Conservation (phyloP, 2,329 filamentous ascomycete species). For the Talaromyces sp. region DNA sequence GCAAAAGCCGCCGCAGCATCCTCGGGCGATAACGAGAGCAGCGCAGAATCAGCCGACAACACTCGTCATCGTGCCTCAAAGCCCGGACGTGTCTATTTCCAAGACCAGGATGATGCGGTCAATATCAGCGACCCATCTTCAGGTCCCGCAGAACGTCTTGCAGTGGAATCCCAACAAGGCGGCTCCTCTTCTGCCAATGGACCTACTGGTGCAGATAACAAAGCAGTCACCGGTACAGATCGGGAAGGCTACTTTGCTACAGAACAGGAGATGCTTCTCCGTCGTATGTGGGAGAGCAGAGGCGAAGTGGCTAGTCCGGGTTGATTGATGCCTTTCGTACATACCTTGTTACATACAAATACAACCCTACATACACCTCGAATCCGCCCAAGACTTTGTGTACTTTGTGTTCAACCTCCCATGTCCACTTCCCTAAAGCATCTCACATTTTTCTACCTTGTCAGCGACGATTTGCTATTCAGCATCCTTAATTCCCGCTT, state of each 20-base stretch:
- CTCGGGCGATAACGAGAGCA: constrained; percentile 2
- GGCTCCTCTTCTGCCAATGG: constrained; percentile 36
- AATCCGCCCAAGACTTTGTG: neutral
- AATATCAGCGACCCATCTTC: constrained; percentile 24
- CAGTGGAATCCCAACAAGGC: constrained; percentile 21
- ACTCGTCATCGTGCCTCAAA: constrained; percentile 8
- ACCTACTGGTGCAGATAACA: constrained; percentile 21
- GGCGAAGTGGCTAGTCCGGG: constrained; percentile 36
- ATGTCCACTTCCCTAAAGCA: neutral
- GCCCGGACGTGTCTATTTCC: constrained; percentile 28
- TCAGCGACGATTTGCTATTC: neutral
- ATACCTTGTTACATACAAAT: neutral
- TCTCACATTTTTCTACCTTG: neutral
- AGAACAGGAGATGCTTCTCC: constrained; percentile 39
- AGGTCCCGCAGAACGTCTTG: constrained; percentile 21
- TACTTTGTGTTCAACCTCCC: neutral
- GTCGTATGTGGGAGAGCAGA: constrained; percentile 44
- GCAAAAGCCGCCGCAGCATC: constrained; percentile 18
- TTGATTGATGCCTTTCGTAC: constrained; percentile 19
- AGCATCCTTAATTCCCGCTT: constrained; percentile 2
- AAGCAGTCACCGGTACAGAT: constrained; percentile 23
- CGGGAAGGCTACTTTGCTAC: constrained; percentile 27
- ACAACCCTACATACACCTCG: neutral
- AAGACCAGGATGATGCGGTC: constrained; percentile 31
- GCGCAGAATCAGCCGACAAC: constrained; percentile 4